phyloP scores from a whole-genome alignment of 345 rosid species.

The Lepidium aucheri region DNA sequence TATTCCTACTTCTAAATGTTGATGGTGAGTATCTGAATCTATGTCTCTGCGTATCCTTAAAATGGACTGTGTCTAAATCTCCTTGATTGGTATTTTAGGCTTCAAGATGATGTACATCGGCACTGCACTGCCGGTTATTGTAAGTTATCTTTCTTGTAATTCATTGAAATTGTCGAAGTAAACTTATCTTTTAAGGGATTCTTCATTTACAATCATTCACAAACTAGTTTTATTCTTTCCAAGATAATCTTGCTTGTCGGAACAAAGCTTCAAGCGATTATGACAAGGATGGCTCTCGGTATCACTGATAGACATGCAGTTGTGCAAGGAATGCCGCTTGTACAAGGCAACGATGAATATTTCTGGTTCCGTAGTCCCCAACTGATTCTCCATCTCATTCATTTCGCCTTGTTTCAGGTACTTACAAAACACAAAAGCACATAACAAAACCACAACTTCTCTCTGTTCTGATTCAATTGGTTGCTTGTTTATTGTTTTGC shows the following conservation, averaged over 20 bases:
- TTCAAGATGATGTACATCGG: constrained; percentile 71
- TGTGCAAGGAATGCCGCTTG: constrained; percentile 96
- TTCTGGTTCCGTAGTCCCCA: constrained; percentile 86
- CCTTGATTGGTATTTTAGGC: constrained; percentile 36
- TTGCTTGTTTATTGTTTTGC: constrained; percentile 20
- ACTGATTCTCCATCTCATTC: constrained; percentile 71
- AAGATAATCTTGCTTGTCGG: constrained; percentile 93
- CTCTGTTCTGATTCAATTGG: neutral
- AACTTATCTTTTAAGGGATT: neutral
- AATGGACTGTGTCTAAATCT: neutral
- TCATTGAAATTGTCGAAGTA: neutral
- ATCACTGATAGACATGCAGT: constrained; percentile 78
- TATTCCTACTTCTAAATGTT: constrained; percentile 80
- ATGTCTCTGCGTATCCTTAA: neutral
- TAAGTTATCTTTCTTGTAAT: constrained; percentile 33
- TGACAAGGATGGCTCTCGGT: constrained; percentile 83
- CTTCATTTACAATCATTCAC: neutral
- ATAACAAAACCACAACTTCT: neutral
- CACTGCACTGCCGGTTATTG: constrained; percentile 61
- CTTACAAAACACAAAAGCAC: neutral
- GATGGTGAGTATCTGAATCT: constrained; percentile 39
- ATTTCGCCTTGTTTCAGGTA: constrained; percentile 94
- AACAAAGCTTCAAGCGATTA: constrained; percentile 76
- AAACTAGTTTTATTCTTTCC: constrained; percentile 1
- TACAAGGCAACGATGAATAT: constrained; percentile 79